Evolutionary conservation across 441 rosid species (phyloP), one percentile per base, ranked within the genome.

Genomic region (Bocquillonia castaneifolia): DNA sequence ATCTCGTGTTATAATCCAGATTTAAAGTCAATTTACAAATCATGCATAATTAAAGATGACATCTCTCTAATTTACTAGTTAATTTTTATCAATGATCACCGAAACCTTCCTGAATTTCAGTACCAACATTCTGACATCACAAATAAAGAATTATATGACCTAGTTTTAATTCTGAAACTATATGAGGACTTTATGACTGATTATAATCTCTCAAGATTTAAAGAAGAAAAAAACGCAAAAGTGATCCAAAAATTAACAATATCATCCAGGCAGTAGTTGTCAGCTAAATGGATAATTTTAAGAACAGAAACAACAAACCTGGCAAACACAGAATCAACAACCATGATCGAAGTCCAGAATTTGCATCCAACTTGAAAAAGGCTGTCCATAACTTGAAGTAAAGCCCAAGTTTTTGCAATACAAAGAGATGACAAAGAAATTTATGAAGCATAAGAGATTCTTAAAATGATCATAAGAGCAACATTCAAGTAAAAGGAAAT

Each of bases 241-340:
- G n/a, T n/a, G n/a, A n/a, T n/a, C 18, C 42, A 53, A 10, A 39
- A 28, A 52, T 28, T 44, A 59, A n/a, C 32, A 47, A 57, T 34
- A 42, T 26, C n/a, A 25, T 55, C 47, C 50, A 53, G 18, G 70
- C 0, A 64, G 54, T 56, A 64, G 10, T 53, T 32, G 59, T 25
- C 32, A 37, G 37, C 53, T 65, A 22, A 76, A 62, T 55, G 40
- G 64, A 72, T 63, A 45, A 66, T 48, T 64, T 31, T 55, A 72
- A 28, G 66, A 62, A 69, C 44, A 25, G 73, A 66, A 70, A 59
- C 70, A 54, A 64, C 84, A 75, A 80, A 83, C 82, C 84, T 83
- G 84, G 76, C 45, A 47, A 55, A 68, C 44, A 73, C 52, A 62
- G 58, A 64, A 75, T 5, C 66, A 63, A 64, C 79, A 60, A 80